Base-by-base conservation (phyloP, 768 basidiomycete species). In the Pulveroboletus ravenelii region DNA sequence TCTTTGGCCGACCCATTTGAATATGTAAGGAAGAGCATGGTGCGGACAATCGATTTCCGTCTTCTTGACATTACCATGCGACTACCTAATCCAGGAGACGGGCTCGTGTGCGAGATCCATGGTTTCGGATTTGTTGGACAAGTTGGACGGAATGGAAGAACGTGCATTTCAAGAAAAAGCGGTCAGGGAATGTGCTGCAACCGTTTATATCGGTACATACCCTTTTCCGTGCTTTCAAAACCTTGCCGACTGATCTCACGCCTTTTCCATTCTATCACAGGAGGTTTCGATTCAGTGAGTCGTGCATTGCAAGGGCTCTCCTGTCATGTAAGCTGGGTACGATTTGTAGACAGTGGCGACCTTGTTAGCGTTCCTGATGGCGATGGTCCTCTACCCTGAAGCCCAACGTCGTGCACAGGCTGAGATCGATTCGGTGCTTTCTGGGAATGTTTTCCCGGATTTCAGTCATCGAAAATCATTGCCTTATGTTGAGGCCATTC, bases 351-450 rank as follows among this genome's bases (percentile, higher is more conserved):
- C 57, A 14, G 35, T 57, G 17, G 53, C 64, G 3, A 66, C 59
- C 5, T 12, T 66, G 38, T 41, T 41, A 6, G 20, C 67, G 10
- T 66, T 66, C 18, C 1, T 68, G 35, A 62, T 66, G 37, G 62
- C 62, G 20, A 66, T 66, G 67, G 43, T 57, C n/a, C 65, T 62
- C 29, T 53, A 64, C 45, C 67, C 67, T 1, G 67, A 69, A 14
- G 52, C 49, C 18, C 69, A 68, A 34, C 55, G 43, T 45, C 67
- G 60, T 6, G 65, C 65, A 13, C 66, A 66, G 36, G 57, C 57
- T 9, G 66, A 66, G 48, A 64, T 71, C 3, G 68, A 69, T 27
- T 49, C 55, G 10, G 52, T 53, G 48, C 48, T 62, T 41, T 46
- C 47, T 14, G 38, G 38, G 12, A 40, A 51, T 9, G 34, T 35